Evolutionary conservation across 225 moss, liverwort and hornwort genomes (phyloP).

Genomic region (Pseudoscleropodium purum): DNA sequence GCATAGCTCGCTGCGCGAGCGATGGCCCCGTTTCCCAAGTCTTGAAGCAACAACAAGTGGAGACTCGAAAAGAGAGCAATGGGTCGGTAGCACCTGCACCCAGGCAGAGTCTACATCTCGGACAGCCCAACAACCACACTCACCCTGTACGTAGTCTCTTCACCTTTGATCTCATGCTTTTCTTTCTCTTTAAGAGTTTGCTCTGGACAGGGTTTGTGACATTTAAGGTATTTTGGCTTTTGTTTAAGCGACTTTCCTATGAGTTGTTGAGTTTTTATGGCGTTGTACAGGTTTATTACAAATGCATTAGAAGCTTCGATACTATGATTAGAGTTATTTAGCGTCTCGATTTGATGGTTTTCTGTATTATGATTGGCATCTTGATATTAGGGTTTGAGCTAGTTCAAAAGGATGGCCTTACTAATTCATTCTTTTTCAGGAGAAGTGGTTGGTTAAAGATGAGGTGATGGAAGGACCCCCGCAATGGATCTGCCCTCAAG

Average conservation of each 20-base stretch:
- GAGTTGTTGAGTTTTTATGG: neutral
- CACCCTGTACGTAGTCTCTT: neutral
- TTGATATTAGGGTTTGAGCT: neutral
- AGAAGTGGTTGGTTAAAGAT: neutral
- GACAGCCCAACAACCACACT: neutral
- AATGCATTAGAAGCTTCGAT: no score
- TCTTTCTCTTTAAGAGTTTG: neutral
- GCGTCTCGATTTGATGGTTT: neutral
- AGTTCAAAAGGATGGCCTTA: neutral
- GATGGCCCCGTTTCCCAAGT: neutral
- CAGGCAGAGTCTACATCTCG: neutral
- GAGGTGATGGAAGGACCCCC: constrained; percentile 39
- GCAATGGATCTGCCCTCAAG: constrained; percentile 58
- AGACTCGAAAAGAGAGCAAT: neutral
- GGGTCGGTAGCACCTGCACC: neutral
- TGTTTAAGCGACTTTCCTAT: neutral
- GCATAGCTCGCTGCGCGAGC: neutral
- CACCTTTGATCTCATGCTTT: neutral
- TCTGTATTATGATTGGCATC: neutral
- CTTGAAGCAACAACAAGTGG: neutral
- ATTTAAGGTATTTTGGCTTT: neutral
- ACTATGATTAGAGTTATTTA: neutral
- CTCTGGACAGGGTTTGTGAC: neutral
- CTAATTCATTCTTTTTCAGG: neutral
- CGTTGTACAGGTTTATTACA: neutral